Conservation (phyloP, 2,329 filamentous ascomycete genomes). For the Scytalidium lignicola region DNA sequence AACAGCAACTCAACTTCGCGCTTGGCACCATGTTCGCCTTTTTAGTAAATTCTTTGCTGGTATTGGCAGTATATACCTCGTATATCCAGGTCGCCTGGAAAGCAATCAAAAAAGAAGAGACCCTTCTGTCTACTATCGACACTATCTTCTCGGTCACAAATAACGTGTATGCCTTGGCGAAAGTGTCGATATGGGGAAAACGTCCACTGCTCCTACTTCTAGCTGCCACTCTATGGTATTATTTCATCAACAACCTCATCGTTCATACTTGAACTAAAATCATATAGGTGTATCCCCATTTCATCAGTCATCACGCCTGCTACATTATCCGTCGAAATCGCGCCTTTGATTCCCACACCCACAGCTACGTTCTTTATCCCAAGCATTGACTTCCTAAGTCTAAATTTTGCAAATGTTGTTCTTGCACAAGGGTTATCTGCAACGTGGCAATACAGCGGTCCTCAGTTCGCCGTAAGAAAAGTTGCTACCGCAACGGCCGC, state of each 20-base stretch:
- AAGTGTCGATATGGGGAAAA: too few relatives aligned
- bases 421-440: background rate
- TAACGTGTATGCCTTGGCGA: too few relatives aligned
- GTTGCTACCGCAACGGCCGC: background rate
- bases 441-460: background rate
- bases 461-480: background rate
- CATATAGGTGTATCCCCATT: background rate
- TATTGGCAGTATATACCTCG: background rate
- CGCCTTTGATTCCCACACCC: background rate
- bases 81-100: background rate
- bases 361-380: background rate
- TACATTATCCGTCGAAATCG: background rate
- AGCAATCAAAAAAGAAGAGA: background rate
- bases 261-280: background rate
- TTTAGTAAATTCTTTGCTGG: background rate
- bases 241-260: background rate
- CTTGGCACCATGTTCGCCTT: background rate
- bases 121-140: background rate
- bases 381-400: background rate
- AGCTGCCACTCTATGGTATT: background rate
- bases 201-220: too few relatives aligned
- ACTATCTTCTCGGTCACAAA: background rate
- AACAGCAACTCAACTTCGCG: background rate
- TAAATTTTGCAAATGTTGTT: background rate
- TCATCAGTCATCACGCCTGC: background rate